Conservation (phyloP, 1,139 yeast genomes). For the Debaryomyces coudertii region DNA sequence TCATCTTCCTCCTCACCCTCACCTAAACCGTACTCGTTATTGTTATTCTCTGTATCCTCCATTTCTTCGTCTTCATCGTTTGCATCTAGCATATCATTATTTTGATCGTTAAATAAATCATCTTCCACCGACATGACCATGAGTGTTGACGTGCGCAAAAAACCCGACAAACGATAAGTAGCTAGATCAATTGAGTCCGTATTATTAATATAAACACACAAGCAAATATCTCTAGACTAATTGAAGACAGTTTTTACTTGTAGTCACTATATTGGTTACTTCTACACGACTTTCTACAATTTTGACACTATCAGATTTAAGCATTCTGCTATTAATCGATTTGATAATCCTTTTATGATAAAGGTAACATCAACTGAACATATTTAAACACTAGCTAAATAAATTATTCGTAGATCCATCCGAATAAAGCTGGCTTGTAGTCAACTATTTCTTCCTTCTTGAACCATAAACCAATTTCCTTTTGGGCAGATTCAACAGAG, state of each 20-base stretch:
- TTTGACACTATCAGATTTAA: not conserved
- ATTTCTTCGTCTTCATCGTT: constrained; percentile 23
- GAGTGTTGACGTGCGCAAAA: not conserved
- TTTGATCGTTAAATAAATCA: constrained; percentile 30
- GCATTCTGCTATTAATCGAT: constrained; percentile 1
- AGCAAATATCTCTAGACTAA: not conserved
- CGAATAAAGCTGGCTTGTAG: constrained; percentile 82
- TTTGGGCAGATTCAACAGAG: constrained; percentile 96
- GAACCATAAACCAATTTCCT: constrained; percentile 98
- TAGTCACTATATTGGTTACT: constrained; percentile 1
- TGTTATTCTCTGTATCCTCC: constrained; percentile 21
- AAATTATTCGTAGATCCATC: constrained; percentile 91
- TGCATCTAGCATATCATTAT: constrained; percentile 24
- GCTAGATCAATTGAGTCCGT: constrained; percentile 1
- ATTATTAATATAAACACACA: not conserved
- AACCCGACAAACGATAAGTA: not conserved
- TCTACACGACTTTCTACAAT: constrained; percentile 7
- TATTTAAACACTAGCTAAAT: constrained; percentile 12
- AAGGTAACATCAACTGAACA: not conserved
- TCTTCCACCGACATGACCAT: constrained; percentile 24
- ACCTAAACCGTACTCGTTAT: constrained; percentile 21
- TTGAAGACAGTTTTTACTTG: not conserved
- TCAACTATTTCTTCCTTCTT: constrained; percentile 94
- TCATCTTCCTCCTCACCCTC: constrained; percentile 32
- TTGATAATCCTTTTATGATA: not conserved